Conservation (phyloP, 2,329 filamentous ascomycete species). For the Colletotrichum viniferum region DNA sequence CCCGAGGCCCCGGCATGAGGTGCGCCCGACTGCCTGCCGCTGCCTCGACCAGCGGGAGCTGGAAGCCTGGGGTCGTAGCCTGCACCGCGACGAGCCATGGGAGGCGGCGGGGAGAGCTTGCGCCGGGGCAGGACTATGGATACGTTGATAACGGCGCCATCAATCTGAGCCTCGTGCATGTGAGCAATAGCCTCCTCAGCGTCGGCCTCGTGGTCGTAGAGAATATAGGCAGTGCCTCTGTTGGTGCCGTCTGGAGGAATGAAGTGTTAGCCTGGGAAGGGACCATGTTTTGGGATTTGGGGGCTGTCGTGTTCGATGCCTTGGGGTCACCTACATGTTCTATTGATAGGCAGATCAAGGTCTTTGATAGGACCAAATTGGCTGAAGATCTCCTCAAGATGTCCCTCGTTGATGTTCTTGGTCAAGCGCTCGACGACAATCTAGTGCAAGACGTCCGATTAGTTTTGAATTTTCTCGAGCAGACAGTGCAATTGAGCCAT, state of each 20-base stretch:
- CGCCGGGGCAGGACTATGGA: slow-evolving; percentile 86
- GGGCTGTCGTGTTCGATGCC: not conserved
- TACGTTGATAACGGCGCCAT: slow-evolving; percentile 82
- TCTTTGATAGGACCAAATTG: slow-evolving; percentile 85
- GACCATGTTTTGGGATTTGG: not conserved
- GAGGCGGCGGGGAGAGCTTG: slow-evolving; percentile 82
- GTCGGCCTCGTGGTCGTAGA: slow-evolving; percentile 77
- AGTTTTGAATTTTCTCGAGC: not conserved
- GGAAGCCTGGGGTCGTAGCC: slow-evolving; percentile 62
- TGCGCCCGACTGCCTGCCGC: slow-evolving; percentile 23
- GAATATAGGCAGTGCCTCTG: slow-evolving; percentile 90
- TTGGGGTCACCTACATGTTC: slow-evolving; percentile 32
- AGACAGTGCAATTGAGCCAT: slow-evolving; percentile 23
- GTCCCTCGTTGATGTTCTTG: slow-evolving; percentile 89
- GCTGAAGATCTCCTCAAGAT: slow-evolving; percentile 91
- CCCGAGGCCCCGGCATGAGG: slow-evolving; percentile 36
- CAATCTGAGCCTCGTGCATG: slow-evolving; percentile 97
- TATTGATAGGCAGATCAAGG: slow-evolving; percentile 88
- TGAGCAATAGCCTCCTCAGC: slow-evolving; percentile 90
- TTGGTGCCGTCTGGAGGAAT: slow-evolving; percentile 75
- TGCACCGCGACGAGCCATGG: slow-evolving; percentile 67
- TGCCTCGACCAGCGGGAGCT: slow-evolving; percentile 32
- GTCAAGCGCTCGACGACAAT: slow-evolving; percentile 96
- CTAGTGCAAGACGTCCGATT: slow-evolving; percentile 46
- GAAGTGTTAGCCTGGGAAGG: slow-evolving; percentile 15